Base-by-base conservation (phyloP, 139 green algal species). In the Nannochloris sp. region DNA sequence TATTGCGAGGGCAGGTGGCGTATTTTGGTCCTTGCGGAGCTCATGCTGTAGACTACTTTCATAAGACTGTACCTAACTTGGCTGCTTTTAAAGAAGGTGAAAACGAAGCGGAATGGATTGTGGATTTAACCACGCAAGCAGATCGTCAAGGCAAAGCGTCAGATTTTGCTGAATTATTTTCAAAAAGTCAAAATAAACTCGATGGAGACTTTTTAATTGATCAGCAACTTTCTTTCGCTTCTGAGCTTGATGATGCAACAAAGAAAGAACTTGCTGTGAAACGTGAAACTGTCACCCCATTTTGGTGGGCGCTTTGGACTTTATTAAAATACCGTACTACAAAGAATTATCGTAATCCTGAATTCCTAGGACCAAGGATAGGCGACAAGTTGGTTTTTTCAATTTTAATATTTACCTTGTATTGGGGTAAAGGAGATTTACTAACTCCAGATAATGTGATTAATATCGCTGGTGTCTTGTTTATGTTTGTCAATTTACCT, bases 401-500 rank as follows among this genome's bases (percentile, higher is more conserved):
- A 27, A 56, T 86, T 51, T 70, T 91, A 38, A 82, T 92, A 30
- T 81, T 86, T 60, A 83, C 78, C 2, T 73, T 92, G 8, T 89
- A 84, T 67, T 85, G 62, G 77, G 69, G 46, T 48, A 72, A 78
- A 29, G 72, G 69, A 36, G 55, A 65, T 31, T 54, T 78, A 45
- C 6, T 48, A 6, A 57, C n/a, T 0, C 27, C 38, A 6, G 29
- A 42, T 53, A 92, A 90, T 60, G 61, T 80, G 42, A 70, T 83
- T 60, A 92, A 91, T 77, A 87, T 94, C 33, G 51, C 70, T 0
- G 59, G 27, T 27, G 70, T 93, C 47, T 75, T 92, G 48, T 95
- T 92, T 80, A 90, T 93, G 79, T 86, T 70, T 72, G 63, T 67
- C 57, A 75, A 73, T 14, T 65, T 93, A 62, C 83, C 87, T 10